Evolutionary conservation across 73 alveolate species (phyloP).

Genomic region (Tetrahymena borealis): DNA sequence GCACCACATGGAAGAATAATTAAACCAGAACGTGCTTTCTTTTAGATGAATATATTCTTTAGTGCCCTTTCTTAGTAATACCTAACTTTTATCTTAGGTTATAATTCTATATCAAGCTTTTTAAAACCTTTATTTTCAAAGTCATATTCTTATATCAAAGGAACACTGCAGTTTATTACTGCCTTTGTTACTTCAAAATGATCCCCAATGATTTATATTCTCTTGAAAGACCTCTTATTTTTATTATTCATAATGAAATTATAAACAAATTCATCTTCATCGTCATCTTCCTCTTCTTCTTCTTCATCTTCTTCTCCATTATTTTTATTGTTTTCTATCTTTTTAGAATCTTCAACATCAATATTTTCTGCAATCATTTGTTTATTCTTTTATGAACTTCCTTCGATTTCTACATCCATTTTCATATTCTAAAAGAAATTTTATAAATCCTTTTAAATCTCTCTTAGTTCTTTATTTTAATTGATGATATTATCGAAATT

Average conservation of each 20-base stretch:
- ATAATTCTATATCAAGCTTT: constrained; percentile 36
- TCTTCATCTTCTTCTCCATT: neutral
- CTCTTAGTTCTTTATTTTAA: neutral
- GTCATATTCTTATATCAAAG: constrained; percentile 70
- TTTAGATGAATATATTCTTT: constrained; percentile 58
- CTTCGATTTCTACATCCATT: neutral
- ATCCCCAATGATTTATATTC: constrained; percentile 49
- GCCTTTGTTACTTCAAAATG: constrained; percentile 38
- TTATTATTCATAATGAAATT: constrained; percentile 28
- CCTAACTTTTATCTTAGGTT: constrained; percentile 52
- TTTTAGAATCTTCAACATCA: neutral
- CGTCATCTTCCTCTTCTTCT: constrained; percentile 3
- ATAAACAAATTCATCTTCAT: constrained; percentile 1
- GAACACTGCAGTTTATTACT: constrained; percentile 28
- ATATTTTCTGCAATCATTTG: neutral
- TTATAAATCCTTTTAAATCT: neutral
- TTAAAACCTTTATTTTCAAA: constrained; percentile 46
- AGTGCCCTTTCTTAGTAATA: constrained; percentile 66
- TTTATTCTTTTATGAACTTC: neutral
- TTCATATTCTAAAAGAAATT: neutral
- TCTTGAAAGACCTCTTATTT: constrained; percentile 22
- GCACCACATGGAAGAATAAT: constrained; percentile 84
- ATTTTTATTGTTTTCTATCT: neutral
- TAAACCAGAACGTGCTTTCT: constrained; percentile 64
- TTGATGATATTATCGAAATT: neutral